phyloP scores from a whole-genome alignment of 2,329 filamentous ascomycete genomes.

The Penicillium paneum region DNA sequence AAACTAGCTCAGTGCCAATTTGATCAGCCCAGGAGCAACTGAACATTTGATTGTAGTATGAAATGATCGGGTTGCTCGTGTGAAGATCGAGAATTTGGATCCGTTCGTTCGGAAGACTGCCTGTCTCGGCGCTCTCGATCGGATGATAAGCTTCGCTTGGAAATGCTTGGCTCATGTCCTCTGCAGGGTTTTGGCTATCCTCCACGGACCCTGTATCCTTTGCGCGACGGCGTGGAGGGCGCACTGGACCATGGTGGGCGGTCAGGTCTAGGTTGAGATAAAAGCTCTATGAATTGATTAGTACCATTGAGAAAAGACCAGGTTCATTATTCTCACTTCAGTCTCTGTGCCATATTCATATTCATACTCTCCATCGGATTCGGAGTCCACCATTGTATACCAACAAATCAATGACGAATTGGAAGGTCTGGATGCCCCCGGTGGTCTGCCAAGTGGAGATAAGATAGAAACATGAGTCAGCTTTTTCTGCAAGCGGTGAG shows the following conservation, averaged over 20 bases:
- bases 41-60: conserved; percentile 75
- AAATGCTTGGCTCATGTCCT: background rate
- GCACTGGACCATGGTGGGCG: conserved; percentile 40
- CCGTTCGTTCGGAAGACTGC: conserved; percentile 30
- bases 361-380: conserved; percentile 55
- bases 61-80: conserved; percentile 70
- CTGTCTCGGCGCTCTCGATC: conserved; percentile 38
- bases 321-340: conserved; percentile 40
- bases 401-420: conserved; percentile 9
- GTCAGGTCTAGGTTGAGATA: conserved; percentile 61
- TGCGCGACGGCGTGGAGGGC: conserved; percentile 31
- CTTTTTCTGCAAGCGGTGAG: conserved; percentile 2
- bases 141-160: conserved; percentile 34
- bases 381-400: conserved; percentile 27
- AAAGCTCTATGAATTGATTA: conserved; percentile 45
- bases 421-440: background rate
- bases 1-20: conserved; percentile 78
- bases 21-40: conserved; percentile 77
- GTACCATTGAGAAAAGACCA: conserved; percentile 4
- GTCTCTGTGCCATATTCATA: conserved; percentile 58
- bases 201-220: conserved; percentile 14
- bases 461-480: conserved; percentile 12
- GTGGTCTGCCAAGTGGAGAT: background rate
- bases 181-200: background rate
- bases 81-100: conserved; percentile 85